phyloP scores from a whole-genome alignment of 2,329 filamentous ascomycete species.

The Ceratocystis cacaofunesta region DNA sequence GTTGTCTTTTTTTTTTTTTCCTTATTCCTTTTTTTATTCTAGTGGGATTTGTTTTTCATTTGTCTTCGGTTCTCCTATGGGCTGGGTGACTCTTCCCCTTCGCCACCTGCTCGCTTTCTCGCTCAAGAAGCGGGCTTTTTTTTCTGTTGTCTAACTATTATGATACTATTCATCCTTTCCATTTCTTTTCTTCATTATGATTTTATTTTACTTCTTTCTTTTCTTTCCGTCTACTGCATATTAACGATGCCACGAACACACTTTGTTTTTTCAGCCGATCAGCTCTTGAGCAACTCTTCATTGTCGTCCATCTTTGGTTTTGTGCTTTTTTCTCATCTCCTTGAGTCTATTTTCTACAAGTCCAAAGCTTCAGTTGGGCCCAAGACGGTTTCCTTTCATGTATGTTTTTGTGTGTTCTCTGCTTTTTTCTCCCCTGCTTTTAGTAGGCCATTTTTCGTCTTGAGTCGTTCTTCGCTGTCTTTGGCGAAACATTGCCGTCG shows the following conservation, averaged over 20 bases:
- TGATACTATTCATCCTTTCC: background rate
- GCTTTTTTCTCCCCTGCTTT: background rate
- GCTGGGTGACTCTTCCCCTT: background rate
- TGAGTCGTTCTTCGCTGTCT: background rate
- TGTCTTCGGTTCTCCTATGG: background rate
- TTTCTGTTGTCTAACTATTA: conserved; percentile 3
- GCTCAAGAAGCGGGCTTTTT: background rate
- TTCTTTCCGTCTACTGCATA: background rate
- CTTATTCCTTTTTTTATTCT: background rate
- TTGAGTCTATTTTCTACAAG: background rate
- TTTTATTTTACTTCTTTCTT: background rate
- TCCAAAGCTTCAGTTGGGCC: background rate
- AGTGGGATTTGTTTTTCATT: background rate
- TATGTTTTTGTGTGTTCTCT: too few species aligned
- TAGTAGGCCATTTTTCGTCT: background rate
- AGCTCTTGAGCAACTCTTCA: background rate
- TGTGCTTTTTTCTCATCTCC: background rate
- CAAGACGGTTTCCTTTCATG: background rate
- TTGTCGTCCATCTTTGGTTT: background rate
- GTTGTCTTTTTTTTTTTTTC: background rate
- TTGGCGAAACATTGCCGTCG: background rate
- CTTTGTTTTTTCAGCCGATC: background rate
- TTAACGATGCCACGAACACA: conserved; percentile 1
- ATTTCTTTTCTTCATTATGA: background rate
- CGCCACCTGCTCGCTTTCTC: background rate